phyloP scores from a whole-genome alignment of 129 eudicot genomes.

The Mikania micrantha region DNA sequence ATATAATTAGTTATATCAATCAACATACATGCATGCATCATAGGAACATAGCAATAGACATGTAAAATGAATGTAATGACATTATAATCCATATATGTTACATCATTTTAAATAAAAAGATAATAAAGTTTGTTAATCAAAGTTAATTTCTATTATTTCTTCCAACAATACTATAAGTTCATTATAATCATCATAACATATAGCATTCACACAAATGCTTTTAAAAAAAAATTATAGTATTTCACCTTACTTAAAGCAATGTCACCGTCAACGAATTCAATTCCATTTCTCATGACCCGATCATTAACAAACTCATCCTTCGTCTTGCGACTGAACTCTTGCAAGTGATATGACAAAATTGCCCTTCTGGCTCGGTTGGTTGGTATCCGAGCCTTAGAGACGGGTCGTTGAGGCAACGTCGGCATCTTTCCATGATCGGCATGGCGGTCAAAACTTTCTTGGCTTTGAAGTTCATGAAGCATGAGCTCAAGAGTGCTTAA shows the following conservation, averaged over 20 bases:
- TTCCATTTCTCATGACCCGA: slow-evolving; percentile 5
- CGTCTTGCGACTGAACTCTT: slow-evolving; percentile 6
- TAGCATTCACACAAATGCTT: too few species aligned
- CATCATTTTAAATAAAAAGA: neutral
- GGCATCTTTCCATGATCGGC: slow-evolving; percentile 39
- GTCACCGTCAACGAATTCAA: slow-evolving; percentile 11
- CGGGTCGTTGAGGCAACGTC: slow-evolving; percentile 55
- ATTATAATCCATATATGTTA: too few species aligned
- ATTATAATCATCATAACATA: neutral
- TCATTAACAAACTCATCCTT: slow-evolving; percentile 18
- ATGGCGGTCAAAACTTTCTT: slow-evolving; percentile 30
- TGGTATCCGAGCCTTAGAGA: slow-evolving; percentile 54
- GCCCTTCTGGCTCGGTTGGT: slow-evolving; percentile 35
- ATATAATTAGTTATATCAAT: neutral
- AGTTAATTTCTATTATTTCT: neutral
- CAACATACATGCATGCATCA: neutral
- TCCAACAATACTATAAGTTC: neutral
- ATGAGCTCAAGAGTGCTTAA: slow-evolving; percentile 71
- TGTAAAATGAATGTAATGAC: too few species aligned
- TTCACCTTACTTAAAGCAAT: slow-evolving; percentile 31
- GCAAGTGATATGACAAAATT: slow-evolving; percentile 25
- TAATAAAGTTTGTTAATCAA: neutral
- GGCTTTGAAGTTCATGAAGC: slow-evolving; percentile 51
- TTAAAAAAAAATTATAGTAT: neutral
- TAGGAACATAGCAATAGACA: too few species aligned